Evolutionary conservation across 345 rosid genomes (phyloP), one percentile per base, ranked within the genome.

Genomic region (Lenwebbia sp.): DNA sequence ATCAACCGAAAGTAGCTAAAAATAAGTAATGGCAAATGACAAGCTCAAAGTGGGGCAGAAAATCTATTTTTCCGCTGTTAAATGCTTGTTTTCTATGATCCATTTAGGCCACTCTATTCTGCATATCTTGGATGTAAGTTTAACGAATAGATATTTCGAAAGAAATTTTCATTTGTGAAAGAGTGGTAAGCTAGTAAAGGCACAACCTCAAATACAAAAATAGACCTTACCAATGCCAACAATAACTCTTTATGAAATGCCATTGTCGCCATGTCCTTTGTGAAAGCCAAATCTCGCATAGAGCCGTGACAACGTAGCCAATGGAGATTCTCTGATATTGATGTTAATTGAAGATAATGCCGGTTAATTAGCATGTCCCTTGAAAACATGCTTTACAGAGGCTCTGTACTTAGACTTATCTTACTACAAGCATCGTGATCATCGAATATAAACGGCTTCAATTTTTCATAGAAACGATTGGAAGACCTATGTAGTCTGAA

Each of bases 261-360:
- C 70, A 40, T 83, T 83, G 89, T 74, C 82, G 87, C 21, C 33
- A 82, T 44, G 70, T 83, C 88, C 86, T 86, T 85, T 84, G 23
- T 11, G 93, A 87, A 74, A 92, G 90, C 93, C 93, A 92, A 26
- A 92, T 87, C 89, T 90, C 92, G 57, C 93, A 92, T 70, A 90
- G 76, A 86, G 92, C 93, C 5, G 90, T 90, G 84, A 86, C 85
- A 75, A 89, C 1, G 85, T 92, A 92, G 25, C 92, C 93, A 82
- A 90, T 86, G 37, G 93, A 87, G 88, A 92, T 92, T 87, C 92
- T 92, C 93, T 92, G 92, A 87, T 70, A 70, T 70, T 70, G 86
- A 88, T 81, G 30, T 85, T 44, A 37, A 52, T 65, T 33, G 78
- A 65, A 65, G 13, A 70, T 33, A 70, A 84, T 19, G 22, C 44